Evolutionary conservation across 352 stramenopile genomes (phyloP).

Genomic region (Globisporangium perplexum): DNA sequence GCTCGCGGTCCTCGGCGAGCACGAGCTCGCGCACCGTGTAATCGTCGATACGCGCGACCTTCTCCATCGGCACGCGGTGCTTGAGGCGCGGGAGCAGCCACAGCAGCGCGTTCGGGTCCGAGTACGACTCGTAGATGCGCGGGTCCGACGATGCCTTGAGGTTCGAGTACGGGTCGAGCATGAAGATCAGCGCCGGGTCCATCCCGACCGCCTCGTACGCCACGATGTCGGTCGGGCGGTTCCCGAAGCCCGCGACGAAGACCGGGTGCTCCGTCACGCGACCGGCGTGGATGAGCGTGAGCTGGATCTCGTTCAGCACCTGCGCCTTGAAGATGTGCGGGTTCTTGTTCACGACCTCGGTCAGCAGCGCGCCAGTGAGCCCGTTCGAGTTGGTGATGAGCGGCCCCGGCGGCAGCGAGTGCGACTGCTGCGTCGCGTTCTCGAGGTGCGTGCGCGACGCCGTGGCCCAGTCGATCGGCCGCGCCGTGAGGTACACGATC

Average conservation of each 20-base stretch:
- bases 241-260: constrained; percentile 84
- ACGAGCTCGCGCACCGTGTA: constrained; percentile 79
- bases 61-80: constrained; percentile 76
- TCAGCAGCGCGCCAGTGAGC: constrained; percentile 69
- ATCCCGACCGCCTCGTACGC: constrained; percentile 76
- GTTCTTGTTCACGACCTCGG: constrained; percentile 85
- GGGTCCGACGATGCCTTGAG: constrained; percentile 50
- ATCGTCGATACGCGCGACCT: constrained; percentile 71
- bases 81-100: constrained; percentile 80
- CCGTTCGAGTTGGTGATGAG: constrained; percentile 82
- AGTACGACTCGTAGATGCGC: constrained; percentile 75
- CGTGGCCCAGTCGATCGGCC: constrained; percentile 72
- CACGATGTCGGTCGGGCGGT: constrained; percentile 76
- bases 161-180: constrained; percentile 80
- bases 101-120: constrained; percentile 72
- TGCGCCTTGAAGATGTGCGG: constrained; percentile 80
- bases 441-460: constrained; percentile 70
- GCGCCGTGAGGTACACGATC: constrained; percentile 79
- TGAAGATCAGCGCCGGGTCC: constrained; percentile 65
- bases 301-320: constrained; percentile 76
- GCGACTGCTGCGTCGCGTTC: constrained; percentile 57
- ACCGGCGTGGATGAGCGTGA: constrained; percentile 74
- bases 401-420: constrained; percentile 52
- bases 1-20: constrained; percentile 69
- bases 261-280: constrained; percentile 66